Base-by-base conservation (phyloP, 2,329 filamentous ascomycete genomes). In the Calonectria pseudoreteaudii region DNA sequence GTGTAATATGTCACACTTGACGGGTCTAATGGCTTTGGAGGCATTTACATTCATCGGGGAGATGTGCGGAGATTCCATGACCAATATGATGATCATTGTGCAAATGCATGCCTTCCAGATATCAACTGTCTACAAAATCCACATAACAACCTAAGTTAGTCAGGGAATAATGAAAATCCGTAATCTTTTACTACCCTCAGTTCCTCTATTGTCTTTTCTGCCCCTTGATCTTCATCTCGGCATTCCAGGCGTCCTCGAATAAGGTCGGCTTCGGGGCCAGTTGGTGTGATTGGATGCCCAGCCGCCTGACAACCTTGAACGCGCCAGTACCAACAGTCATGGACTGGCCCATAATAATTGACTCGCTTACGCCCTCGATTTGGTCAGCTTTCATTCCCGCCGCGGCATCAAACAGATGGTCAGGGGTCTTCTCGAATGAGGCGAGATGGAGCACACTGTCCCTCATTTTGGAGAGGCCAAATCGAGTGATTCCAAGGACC, bases 271-370 rank as follows among this genome's bases (percentile, higher is more conserved):
- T 91, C 72, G 87, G 86, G 23, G 85, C 86, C 36, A 94, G 85
- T 78, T 94, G 80, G 82, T 88, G 83, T 10, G 91, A 88, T 49
- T 87, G 87, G 73, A 97, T 89, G 75, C 93, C 93, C 75, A 98
- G 85, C 72, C 91, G 90, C 52, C 96, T 88, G 3, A 98, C 94
- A 28, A 98, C 94, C 82, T 97, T 93, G 89, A 98, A 97, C 1
- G 94, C 94, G 5, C 97, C 97, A 0, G 97, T 99, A 7, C 97
- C 97, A 44, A 99, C 89, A 56, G 91, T 91, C 91, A 98, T 97
- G 52, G 93, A 96, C 88, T 98, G 96, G 20, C 97, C 97, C 93
- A 98, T 97, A 82, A 99, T 99, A 82, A 99, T 98, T 85, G 95
- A 97, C 86, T 99, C 97, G 70, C 92, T 94, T 13, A 99, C 97